Conservation (phyloP, 352 stramenopile genomes). For the Pythium insidiosum region DNA sequence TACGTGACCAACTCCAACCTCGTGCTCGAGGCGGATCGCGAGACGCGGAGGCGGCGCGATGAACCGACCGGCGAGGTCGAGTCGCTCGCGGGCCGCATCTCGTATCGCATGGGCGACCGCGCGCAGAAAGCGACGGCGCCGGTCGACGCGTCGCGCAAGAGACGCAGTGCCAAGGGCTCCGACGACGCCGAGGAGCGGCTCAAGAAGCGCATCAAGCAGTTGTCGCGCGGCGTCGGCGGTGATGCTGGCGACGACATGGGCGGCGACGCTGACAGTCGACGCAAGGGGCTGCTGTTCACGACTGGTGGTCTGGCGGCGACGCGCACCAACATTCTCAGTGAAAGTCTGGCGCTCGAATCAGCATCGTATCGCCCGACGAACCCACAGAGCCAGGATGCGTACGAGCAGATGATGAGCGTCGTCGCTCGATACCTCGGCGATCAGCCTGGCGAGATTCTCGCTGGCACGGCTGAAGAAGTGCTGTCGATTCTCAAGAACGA, state of each 20-base stretch:
- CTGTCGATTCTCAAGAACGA: conserved; percentile 91
- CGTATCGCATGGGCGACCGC: conserved; percentile 80
- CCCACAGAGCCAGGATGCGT: conserved; percentile 77
- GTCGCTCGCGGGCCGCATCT: conserved; percentile 68
- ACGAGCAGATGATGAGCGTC: conserved; percentile 83
- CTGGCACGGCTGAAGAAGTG: conserved; percentile 88
- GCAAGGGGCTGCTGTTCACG: conserved; percentile 39
- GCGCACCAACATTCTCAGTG: conserved; percentile 56
- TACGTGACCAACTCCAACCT: conserved; percentile 93
- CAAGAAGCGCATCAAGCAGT: conserved; percentile 67
- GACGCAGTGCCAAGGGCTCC: conserved; percentile 14
- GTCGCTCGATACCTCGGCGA: conserved; percentile 75
- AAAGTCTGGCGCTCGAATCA: conserved; percentile 65
- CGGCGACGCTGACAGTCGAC: conserved; percentile 5
- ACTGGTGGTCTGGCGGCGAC: conserved; percentile 32
- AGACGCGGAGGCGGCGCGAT: conserved; percentile 65
- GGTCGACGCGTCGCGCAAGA: conserved; percentile 27
- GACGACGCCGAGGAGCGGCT: conserved; percentile 36
- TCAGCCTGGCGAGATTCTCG: conserved; percentile 88
- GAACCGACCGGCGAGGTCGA: conserved; percentile 86
- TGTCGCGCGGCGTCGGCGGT: conserved; percentile 18
- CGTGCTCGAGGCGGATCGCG: conserved; percentile 89
- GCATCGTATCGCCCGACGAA: conserved; percentile 87
- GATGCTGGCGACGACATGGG: background rate
- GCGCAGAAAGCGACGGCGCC: conserved; percentile 55